These are phyloP conservation scores for Candida fluviatilis DNA, from an alignment of 805 yeast species.

Conservation along the genomic window DNA sequence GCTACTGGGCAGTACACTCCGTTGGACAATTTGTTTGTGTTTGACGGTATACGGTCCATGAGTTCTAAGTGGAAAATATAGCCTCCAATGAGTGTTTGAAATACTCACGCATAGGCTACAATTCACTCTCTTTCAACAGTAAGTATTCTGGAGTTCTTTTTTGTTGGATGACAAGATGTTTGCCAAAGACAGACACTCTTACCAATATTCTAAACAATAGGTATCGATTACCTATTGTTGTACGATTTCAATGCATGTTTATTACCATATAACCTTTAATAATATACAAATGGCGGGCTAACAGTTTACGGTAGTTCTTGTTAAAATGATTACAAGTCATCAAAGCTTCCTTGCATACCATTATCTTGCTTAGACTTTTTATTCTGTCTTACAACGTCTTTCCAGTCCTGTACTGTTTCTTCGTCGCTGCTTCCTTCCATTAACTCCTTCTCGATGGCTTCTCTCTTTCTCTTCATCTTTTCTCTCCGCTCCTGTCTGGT, in stretches of 20 bases:
- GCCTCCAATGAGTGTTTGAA: not conserved
- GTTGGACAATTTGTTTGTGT: constrained; percentile 61
- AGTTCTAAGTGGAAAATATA: constrained; percentile 37
- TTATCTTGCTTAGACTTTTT: constrained; percentile 50
- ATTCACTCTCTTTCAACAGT: constrained; percentile 1
- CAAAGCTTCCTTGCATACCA: constrained; percentile 58
- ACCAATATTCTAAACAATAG: too few relatives aligned
- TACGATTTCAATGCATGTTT: too few relatives aligned
- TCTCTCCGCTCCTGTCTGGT: constrained; percentile 58
- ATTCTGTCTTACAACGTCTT: constrained; percentile 63
- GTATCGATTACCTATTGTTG: too few relatives aligned
- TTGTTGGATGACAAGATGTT: too few relatives aligned
- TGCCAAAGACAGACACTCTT: too few relatives aligned
- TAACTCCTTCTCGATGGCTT: constrained; percentile 57
- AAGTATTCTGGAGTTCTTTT: too few relatives aligned
- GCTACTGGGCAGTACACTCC: constrained; percentile 81
- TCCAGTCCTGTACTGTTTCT: constrained; percentile 76
- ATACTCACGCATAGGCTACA: constrained; percentile 10
- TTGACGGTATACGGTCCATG: constrained; percentile 63
- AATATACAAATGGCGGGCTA: not conserved
- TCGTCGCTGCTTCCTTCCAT: constrained; percentile 43
- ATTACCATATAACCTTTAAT: not conserved
- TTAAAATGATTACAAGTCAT: constrained; percentile 30
- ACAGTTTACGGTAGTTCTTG: not conserved
- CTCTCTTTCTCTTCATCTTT: constrained; percentile 61